Evolutionary conservation across 495 filamentous ascomycete species (phyloP).

Genomic region (Lophiostoma macrostomum): DNA sequence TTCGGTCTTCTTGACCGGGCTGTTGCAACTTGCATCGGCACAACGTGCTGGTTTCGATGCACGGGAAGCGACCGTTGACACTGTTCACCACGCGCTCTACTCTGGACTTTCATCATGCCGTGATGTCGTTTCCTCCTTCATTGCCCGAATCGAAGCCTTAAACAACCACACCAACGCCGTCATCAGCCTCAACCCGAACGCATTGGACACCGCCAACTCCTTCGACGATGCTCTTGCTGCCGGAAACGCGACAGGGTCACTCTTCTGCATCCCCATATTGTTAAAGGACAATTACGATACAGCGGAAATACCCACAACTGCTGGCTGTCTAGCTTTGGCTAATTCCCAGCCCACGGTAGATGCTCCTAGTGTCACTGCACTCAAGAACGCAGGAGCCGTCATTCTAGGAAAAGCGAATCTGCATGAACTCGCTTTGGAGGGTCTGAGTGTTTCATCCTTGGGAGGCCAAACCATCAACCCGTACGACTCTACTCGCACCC

Average conservation of each 20-base stretch:
- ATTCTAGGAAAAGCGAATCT: conserved; percentile 65
- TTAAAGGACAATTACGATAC: conserved; percentile 65
- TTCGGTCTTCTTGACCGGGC: not conserved
- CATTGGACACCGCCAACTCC: conserved; percentile 47
- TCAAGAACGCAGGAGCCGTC: conserved; percentile 58
- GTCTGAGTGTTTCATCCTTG: conserved; percentile 56
- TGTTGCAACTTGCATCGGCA: not conserved
- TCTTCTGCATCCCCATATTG: conserved; percentile 59
- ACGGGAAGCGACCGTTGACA: conserved; percentile 55
- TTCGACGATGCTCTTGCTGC: conserved; percentile 46
- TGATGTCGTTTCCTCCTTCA: conserved; percentile 51
- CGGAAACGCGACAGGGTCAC: conserved; percentile 46
- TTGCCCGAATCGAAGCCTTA: conserved; percentile 54
- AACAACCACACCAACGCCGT: conserved; percentile 59
- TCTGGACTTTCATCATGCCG: conserved; percentile 50
- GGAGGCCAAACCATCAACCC: conserved; percentile 64
- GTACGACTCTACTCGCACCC: conserved; percentile 58
- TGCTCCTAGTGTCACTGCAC: conserved; percentile 49
- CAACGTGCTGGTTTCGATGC: conserved; percentile 44
- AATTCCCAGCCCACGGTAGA: conserved; percentile 46
- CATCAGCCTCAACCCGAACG: conserved; percentile 52
- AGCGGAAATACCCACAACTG: conserved; percentile 53
- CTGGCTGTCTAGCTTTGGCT: conserved; percentile 49
- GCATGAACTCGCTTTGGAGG: conserved; percentile 64
- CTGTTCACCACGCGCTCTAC: conserved; percentile 52